Percentiles rank a stretch among this genome's conserved stretches.
These are phyloP conservation scores for Dalbergia oliveri DNA, from an alignment of 306 rosid species.

Conservation along the genomic window DNA sequence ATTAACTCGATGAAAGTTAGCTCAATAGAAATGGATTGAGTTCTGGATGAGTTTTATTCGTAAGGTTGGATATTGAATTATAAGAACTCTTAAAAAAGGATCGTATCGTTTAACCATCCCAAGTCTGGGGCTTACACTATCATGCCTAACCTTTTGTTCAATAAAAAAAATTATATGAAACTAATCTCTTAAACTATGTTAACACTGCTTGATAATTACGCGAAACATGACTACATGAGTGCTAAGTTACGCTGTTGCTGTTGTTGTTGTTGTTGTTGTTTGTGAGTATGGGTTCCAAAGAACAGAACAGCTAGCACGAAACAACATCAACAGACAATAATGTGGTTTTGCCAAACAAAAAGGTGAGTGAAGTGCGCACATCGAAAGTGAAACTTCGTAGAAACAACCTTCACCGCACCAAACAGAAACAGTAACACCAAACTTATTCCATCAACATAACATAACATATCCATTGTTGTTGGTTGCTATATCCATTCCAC, in stretches of 20 bases:
- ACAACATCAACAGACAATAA: neutral
- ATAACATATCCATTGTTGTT: slow-evolving; percentile 29
- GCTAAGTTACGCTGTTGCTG: neutral
- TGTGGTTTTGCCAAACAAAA: neutral
- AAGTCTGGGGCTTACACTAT: too few relatives aligned
- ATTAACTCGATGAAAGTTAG: too few relatives aligned
- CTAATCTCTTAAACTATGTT: too few relatives aligned
- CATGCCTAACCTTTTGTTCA: too few relatives aligned
- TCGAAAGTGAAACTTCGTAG: slow-evolving; percentile 49
- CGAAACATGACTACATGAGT: neutral
- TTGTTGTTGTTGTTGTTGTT: neutral
- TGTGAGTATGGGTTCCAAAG: neutral
- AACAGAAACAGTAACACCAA: slow-evolving; percentile 7
- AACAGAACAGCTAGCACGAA: neutral
- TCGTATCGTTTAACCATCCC: too few relatives aligned
- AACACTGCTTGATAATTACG: neutral
- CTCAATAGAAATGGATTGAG: too few relatives aligned
- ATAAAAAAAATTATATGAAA: too few relatives aligned
- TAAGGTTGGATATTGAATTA: too few relatives aligned
- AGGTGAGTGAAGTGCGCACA: slow-evolving; percentile 22
- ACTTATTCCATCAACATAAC: neutral
- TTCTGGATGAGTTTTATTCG: too few relatives aligned
- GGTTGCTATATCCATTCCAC: neutral
- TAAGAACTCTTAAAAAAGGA: too few relatives aligned
- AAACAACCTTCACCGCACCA: slow-evolving; percentile 42